Base-by-base conservation (phyloP, 495 filamentous ascomycete species). In the Cetradonia linearis region DNA sequence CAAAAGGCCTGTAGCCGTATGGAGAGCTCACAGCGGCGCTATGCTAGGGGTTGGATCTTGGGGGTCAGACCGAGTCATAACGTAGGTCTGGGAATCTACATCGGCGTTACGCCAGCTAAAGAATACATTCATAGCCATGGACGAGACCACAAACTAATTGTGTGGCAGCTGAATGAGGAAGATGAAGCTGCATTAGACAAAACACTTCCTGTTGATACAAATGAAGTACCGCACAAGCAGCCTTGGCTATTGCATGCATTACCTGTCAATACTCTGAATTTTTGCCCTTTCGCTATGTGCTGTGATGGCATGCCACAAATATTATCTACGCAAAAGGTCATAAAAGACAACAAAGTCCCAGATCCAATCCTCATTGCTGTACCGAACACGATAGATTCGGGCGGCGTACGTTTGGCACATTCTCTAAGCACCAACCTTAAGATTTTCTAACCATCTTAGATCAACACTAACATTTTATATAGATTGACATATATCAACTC, bases 221-320 rank as follows among this genome's bases (percentile, higher is more conserved):
- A 63, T 68, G 53, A 59, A 47, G 52, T 63, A 16, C 55, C 62
- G 52, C 49, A 66, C 56, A 77, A 75, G 27, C 80, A 87, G 68
- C 93, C 93, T 18, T 95, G 90, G 90, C 72, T 97, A 5, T 72
- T 96, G 37, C 82, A 94, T 75, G 81, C 87, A 36, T 70, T 98
- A 6, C 75, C 86, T 33, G 88, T 97, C 44, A 96, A 96, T 69
- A 88, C 93, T 18, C 79, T 97, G 70, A 98, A 96, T 70, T 98
- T 97, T 68, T 98, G 93, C 65, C 83, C 88, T 1, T 98, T 98
- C 69, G 81, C 87, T 5, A 81, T 83, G 60, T 86, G 82, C 63
- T 64, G 68, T 31, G 67, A 70, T 50, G 62, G 57, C 38, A 62
- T 69, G 49, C 59, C 66, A 27, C 54, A 54, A 25, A 25, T 57